Conservation (phyloP, 768 basidiomycete species). For the Boletus sp. region DNA sequence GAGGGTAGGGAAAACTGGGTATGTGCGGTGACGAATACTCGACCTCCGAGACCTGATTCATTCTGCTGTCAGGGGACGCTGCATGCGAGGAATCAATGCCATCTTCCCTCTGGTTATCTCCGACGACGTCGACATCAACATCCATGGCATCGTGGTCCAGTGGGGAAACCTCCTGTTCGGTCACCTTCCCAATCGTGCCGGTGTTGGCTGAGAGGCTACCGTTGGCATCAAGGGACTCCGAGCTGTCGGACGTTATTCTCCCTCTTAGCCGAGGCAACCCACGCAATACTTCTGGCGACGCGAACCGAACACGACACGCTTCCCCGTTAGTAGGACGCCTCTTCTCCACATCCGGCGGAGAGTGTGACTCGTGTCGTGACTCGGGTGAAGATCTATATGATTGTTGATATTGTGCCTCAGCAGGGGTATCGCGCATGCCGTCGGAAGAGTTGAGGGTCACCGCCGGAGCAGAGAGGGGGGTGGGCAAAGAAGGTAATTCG, state of each 20-base stretch:
- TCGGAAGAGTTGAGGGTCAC: slow-evolving; percentile 9
- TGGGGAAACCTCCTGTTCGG: neutral
- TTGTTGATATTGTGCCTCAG: slow-evolving; percentile 20
- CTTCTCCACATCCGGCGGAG: slow-evolving; percentile 9
- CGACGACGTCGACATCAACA: slow-evolving; percentile 13
- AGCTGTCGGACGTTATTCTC: neutral
- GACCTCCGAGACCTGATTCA: neutral
- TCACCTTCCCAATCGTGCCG: neutral
- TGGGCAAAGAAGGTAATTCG: slow-evolving; percentile 1
- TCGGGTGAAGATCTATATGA: slow-evolving; percentile 16
- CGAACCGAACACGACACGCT: slow-evolving; percentile 26
- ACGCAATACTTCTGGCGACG: slow-evolving; percentile 29
- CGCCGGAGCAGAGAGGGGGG: slow-evolving; percentile 8
- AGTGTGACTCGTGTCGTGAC: neutral
- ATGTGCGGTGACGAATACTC: neutral
- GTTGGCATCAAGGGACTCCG: neutral
- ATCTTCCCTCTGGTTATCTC: neutral
- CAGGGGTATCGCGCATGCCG: slow-evolving; percentile 22
- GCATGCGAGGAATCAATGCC: neutral
- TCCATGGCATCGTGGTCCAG: slow-evolving; percentile 21
- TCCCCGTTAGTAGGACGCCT: slow-evolving; percentile 14
- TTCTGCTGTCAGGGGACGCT: neutral
- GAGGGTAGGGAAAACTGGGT: neutral
- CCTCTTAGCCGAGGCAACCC: slow-evolving; percentile 12
- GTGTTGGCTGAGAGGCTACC: neutral